Evolutionary conservation across 768 basidiomycete species (phyloP).

Genomic region (Flagelloscypha sp.): DNA sequence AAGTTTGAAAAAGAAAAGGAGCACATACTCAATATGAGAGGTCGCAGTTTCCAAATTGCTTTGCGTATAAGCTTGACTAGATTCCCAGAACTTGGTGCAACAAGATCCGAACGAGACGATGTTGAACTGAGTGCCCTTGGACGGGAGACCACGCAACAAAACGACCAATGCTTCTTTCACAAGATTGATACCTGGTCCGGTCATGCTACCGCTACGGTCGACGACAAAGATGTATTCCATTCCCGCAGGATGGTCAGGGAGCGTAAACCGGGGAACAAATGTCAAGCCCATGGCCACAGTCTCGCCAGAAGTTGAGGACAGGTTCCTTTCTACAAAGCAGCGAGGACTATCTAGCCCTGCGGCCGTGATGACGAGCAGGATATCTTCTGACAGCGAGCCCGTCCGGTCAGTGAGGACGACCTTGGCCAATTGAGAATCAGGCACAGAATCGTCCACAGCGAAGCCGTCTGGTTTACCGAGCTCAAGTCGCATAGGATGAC

Average conservation of each 20-base stretch:
- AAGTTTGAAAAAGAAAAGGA: no score
- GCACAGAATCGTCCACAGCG: no score
- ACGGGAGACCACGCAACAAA: slow-evolving; percentile 31
- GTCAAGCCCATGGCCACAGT: slow-evolving; percentile 32
- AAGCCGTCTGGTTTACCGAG: no score
- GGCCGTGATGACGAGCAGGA: slow-evolving; percentile 32
- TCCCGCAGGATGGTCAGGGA: slow-evolving; percentile 24
- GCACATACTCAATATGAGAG: no score
- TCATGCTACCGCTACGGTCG: slow-evolving; percentile 39
- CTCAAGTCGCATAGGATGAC: no score
- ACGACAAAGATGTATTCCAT: slow-evolving; percentile 43
- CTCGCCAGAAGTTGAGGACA: no score
- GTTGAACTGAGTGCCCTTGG: slow-evolving; percentile 28
- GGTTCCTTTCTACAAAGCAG: slow-evolving; percentile 36
- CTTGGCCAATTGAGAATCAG: no score
- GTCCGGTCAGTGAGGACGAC: no score
- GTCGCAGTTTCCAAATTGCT: no score
- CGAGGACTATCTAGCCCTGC: slow-evolving; percentile 31
- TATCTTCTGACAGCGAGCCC: no score
- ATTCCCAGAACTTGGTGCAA: slow-evolving; percentile 22
- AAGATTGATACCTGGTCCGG: slow-evolving; percentile 17
- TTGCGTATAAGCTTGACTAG: slow-evolving; percentile 25
- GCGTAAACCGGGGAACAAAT: slow-evolving; percentile 32
- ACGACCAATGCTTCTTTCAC: slow-evolving; percentile 30
- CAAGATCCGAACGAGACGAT: slow-evolving; percentile 30